Base-by-base conservation (phyloP, 345 rosid genomes). In the Crucihimalaya himalaica region DNA sequence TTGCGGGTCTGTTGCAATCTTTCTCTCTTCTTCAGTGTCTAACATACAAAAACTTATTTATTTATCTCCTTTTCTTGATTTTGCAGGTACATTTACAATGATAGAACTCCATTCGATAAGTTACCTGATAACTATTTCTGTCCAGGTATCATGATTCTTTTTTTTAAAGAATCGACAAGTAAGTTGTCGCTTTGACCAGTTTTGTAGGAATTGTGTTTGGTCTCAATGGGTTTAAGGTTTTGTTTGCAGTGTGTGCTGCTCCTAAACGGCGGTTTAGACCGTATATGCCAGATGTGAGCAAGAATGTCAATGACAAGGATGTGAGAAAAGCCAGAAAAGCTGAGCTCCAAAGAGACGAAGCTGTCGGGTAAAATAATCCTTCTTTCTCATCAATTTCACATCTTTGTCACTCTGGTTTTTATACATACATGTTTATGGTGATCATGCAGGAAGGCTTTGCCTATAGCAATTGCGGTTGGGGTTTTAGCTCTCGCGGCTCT, bases 61-160 rank as follows among this genome's bases (percentile, higher is more conserved):
- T 32, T 34, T 23, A 40, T 23, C 45, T 42, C 12, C 43, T 65
- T 52, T 53, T 68, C 73, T 37, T 58, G 53, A 13, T 6, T 47
- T 29, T 60, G 63, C 81, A 94, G 98, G 77, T 91, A 94, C 63
- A 89, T 94, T 69, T 94, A 94, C 85, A 87, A 80, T 45, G 97
- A 91, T 6, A 84, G 82, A 84, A 94, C 91, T 72, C 97, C 99
- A 37, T 94, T 91, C 48, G 99, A 89, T 48, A 91, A 91, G 73
- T 63, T 71, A 32, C 80, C 89, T 46, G 99, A 94, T 54, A 89
- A 80, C 4, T 94, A 85, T 54, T 89, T 91, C 73, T 94, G 99
- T 72, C 89, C 93, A 54, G 99, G 98, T 87, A 75, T 39, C 7
- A 0, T 63, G 8, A 53, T 53, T 32, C 58, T 13, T 48, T 1